Evolutionary conservation across 2,329 filamentous ascomycete species (phyloP).

Genomic region (Botrytis fabae): DNA sequence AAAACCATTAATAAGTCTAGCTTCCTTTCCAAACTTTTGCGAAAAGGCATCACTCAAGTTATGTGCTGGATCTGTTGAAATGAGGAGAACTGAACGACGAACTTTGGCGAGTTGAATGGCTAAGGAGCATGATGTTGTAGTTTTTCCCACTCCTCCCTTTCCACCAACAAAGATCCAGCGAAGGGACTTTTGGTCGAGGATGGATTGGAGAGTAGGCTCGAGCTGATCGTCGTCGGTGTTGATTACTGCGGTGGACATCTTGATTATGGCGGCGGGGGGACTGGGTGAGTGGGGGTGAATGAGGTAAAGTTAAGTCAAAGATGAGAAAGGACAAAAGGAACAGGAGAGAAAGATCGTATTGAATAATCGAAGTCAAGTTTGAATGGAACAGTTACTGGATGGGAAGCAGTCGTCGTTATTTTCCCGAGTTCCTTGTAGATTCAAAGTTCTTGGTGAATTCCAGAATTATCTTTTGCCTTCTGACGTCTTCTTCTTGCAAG

Average conservation of each 20-base stretch:
- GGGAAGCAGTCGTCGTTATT: neutral
- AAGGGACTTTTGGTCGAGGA: slow-evolving; percentile 91
- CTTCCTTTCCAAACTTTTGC: slow-evolving; percentile 99
- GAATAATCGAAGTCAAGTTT: neutral
- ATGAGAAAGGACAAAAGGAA: neutral
- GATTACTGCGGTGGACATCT: slow-evolving; percentile 48
- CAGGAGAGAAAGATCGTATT: no score
- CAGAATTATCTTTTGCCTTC: slow-evolving; percentile 25
- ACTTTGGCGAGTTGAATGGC: slow-evolving; percentile 96
- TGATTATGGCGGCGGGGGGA: neutral
- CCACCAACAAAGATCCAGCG: slow-evolving; percentile 99
- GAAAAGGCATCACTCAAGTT: slow-evolving; percentile 97
- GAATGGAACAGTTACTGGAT: neutral
- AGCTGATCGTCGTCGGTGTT: slow-evolving; percentile 71
- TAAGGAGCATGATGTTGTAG: slow-evolving; percentile 97
- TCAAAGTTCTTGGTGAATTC: neutral
- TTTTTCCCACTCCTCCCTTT: slow-evolving; percentile 98
- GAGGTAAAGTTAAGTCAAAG: neutral
- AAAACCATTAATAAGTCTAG: slow-evolving; percentile 86
- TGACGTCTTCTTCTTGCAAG: slow-evolving; percentile 24
- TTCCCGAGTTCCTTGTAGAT: neutral
- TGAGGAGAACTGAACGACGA: slow-evolving; percentile 92
- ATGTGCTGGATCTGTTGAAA: slow-evolving; percentile 97
- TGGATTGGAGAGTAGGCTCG: slow-evolving; percentile 89
- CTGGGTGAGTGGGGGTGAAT: neutral